A percentile compares a stretch with the other conserved stretches of the same genome.
These are phyloP conservation scores for Saccharomycopsis malanga DNA, from an alignment of 805 yeast genomes.

Conservation along the genomic window DNA sequence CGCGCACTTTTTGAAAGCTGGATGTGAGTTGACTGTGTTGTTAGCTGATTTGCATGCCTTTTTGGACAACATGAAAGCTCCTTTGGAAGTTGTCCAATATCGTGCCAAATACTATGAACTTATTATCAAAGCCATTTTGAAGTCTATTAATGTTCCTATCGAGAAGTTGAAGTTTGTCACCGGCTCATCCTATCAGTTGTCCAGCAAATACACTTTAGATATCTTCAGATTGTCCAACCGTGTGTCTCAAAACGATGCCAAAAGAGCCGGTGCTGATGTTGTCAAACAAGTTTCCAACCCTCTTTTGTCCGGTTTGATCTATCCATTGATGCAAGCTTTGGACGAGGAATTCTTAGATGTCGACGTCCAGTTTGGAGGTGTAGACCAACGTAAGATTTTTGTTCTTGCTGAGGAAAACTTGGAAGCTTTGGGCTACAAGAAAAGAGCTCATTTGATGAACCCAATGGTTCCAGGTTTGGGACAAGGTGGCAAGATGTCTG, in stretches of 20 bases:
- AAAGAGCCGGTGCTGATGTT: constrained; percentile 99
- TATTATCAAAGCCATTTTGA: constrained; percentile 77
- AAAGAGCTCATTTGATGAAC: constrained; percentile 98
- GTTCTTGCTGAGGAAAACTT: constrained; percentile 94
- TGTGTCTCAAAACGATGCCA: constrained; percentile 92
- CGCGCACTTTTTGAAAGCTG: constrained; percentile 92
- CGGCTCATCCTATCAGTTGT: constrained; percentile 86
- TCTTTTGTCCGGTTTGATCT: constrained; percentile 82
- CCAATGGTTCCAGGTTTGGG: constrained; percentile 97
- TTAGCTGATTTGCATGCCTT: constrained; percentile 96
- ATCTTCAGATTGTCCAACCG: constrained; percentile 75
- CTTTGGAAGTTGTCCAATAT: constrained; percentile 80
- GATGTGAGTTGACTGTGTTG: constrained; percentile 86
- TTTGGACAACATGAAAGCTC: constrained; percentile 97
- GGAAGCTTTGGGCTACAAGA: constrained; percentile 81
- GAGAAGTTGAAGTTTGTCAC: constrained; percentile 76
- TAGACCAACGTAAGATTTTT: constrained; percentile 96
- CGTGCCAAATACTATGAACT: constrained; percentile 87
- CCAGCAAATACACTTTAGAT: constrained; percentile 78
- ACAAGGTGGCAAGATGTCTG: constrained; percentile 98
- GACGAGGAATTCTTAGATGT: constrained; percentile 86
- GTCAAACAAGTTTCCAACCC: constrained; percentile 97
- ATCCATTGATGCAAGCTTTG: constrained; percentile 97
- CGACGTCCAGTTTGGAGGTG: constrained; percentile 98
- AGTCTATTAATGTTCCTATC: constrained; percentile 83